Base-by-base conservation (phyloP, 495 filamentous ascomycete genomes). In the Podospora pseudocomata region DNA sequence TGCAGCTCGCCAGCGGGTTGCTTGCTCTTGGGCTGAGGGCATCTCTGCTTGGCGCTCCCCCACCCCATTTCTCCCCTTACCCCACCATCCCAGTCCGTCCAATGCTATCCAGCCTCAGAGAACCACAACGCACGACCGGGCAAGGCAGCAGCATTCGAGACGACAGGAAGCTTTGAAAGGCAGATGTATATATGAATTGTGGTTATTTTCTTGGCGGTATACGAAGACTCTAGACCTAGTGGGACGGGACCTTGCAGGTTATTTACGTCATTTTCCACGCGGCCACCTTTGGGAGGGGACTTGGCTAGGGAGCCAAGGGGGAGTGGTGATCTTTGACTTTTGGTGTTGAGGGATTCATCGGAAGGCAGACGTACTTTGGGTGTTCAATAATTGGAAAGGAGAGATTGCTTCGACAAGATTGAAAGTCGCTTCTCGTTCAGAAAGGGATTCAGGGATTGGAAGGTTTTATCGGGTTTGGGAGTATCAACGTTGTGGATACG, bases 121-220 rank as follows among this genome's bases (percentile, higher is more conserved):
- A 32, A 32, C 30, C 39, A 49, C 39, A 58, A 58, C 55, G 23
- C 55, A 58, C 19, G 23, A 20, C 7, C 55, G 23, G 23, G 27
- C 59, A 49, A 69, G 68, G 68, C 68, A 69, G 64, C 68, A 69
- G 64, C 63, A 69, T 69, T 69, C 58, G 44, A 62, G 23, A 63
- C 30, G 60, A 59, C 53, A 58, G 54, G 66, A 65, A 26, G 60
- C 26, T 15, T 23, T 18, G 18, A 58, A 19, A 58, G 39, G 6
- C 13, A 6, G 34, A 2, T 49, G 1, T 11, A 49, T 16, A 49
- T 49, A 49, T 11, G 39, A 49, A 49, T 49, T 13, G 39, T 3
- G 15, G 15, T 49, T 49, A 16, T 49, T 49, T 16, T 49, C 9
- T 49, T 49, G 5, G 5, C 9, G 13, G 30, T 7, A 49, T 49